Evolutionary conservation across 352 stramenopile species (phyloP).

Genomic region (Phytophthora sansomeana): DNA sequence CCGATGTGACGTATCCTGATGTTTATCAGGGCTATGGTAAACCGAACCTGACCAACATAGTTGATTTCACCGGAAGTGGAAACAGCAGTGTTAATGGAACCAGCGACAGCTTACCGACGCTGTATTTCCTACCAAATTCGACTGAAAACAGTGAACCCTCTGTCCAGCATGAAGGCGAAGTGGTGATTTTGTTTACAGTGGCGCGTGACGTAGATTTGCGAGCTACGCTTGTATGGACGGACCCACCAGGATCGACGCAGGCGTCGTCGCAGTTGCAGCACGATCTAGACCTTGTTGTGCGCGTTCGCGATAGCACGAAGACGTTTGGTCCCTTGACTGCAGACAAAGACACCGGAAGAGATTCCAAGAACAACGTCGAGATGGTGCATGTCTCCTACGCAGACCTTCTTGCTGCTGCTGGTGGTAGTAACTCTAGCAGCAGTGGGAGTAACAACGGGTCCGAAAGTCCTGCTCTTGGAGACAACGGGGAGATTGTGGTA

Average conservation of each 20-base stretch:
- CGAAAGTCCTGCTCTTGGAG: conserved; percentile 35
- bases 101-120: conserved; percentile 26
- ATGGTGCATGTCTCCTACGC: conserved; percentile 83
- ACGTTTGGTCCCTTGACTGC: conserved; percentile 72
- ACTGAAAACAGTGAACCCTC: conserved; percentile 64
- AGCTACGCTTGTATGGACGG: conserved; percentile 83
- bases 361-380: conserved; percentile 87
- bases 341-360: conserved; percentile 52
- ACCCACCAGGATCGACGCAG: conserved; percentile 72
- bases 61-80: conserved; percentile 49
- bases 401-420: conserved; percentile 57
- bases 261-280: conserved; percentile 77
- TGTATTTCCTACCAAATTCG: conserved; percentile 85
- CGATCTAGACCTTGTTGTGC: conserved; percentile 77
- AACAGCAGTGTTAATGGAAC: conserved; percentile 24
- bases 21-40: conserved; percentile 86
- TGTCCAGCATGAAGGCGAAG: conserved; percentile 60
- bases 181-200: conserved; percentile 79
- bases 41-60: conserved; percentile 83
- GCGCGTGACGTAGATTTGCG: conserved; percentile 67
- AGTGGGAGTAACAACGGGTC: conserved; percentile 26
- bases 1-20: conserved; percentile 61
- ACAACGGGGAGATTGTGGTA: conserved; percentile 72
- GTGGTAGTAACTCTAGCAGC: conserved; percentile 29
- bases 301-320: conserved; percentile 61